These are phyloP conservation scores for Carex cristatella DNA, from an alignment of 176 grass and related monocot genomes.

Conservation along the genomic window DNA sequence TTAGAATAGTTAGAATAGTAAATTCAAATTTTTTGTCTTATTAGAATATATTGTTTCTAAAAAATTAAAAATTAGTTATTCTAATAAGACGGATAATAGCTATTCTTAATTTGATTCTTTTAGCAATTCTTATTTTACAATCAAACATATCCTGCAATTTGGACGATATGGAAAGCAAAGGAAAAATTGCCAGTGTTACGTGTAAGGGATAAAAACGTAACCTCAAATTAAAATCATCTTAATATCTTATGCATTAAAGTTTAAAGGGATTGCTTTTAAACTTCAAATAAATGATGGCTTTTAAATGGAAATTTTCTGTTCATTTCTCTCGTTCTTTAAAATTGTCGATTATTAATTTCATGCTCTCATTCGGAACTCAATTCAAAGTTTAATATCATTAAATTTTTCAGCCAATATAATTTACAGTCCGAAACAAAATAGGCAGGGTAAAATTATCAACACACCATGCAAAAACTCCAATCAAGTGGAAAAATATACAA, in stretches of 20 bases:
- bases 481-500: constrained; percentile 6
- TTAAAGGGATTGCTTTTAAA: not conserved
- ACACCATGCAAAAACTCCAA: not conserved
- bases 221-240: not conserved
- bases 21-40: no score
- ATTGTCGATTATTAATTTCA: not conserved
- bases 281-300: not conserved
- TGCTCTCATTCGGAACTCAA: not conserved
- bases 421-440: not conserved
- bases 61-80: no score
- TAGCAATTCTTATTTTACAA: no score
- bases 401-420: not conserved
- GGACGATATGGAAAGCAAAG: no score
- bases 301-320: not conserved
- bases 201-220: no score
- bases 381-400: not conserved
- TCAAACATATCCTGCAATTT: no score
- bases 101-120: no score
- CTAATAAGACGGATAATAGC: no score
- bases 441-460: not conserved
- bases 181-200: no score
- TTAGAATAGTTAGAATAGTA: no score
- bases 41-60: no score
- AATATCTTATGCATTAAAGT: not conserved
- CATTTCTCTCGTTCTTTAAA: not conserved